Conservation (phyloP, 1,139 yeast species). For the Kodamaea sp. region DNA sequence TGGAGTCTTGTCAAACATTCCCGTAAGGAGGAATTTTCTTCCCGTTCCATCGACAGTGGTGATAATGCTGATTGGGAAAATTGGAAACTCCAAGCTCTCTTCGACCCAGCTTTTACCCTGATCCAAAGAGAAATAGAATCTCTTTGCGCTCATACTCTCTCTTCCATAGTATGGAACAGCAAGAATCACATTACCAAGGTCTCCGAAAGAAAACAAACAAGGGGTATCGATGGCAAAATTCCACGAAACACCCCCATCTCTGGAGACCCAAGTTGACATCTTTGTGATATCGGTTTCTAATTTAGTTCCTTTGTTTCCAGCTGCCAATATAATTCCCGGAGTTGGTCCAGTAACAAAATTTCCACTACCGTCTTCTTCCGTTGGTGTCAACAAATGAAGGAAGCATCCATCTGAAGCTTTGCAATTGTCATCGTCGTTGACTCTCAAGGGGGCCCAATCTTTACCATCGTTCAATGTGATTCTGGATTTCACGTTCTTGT, state of each 20-base stretch:
- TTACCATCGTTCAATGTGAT: conserved; percentile 67
- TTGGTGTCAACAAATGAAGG: conserved; percentile 53
- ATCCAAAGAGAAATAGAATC: conserved; percentile 64
- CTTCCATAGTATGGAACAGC: conserved; percentile 51
- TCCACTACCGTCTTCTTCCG: conserved; percentile 57
- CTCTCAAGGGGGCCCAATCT: conserved; percentile 56
- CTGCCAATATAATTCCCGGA: conserved; percentile 69
- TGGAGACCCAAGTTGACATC: conserved; percentile 60
- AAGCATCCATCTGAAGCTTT: conserved; percentile 50
- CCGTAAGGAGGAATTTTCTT: conserved; percentile 57
- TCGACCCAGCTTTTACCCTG: conserved; percentile 71
- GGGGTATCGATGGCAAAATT: conserved; percentile 54
- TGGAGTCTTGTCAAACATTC: conserved; percentile 32
- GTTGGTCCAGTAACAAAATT: conserved; percentile 62
- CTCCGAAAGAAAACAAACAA: conserved; percentile 67
- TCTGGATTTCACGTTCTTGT: conserved; percentile 21
- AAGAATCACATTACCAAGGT: conserved; percentile 73
- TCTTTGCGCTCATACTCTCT: conserved; percentile 18
- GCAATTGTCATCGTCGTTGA: conserved; percentile 49
- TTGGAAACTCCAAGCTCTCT: conserved; percentile 46
- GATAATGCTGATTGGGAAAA: conserved; percentile 49
- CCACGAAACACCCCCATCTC: conserved; percentile 84
- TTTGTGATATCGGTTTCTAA: conserved; percentile 24
- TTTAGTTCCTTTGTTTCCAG: conserved; percentile 53
- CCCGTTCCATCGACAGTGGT: conserved; percentile 80